Conservation (phyloP, 2,329 filamentous ascomycete genomes). For the Kalaharituber pfeilii region DNA sequence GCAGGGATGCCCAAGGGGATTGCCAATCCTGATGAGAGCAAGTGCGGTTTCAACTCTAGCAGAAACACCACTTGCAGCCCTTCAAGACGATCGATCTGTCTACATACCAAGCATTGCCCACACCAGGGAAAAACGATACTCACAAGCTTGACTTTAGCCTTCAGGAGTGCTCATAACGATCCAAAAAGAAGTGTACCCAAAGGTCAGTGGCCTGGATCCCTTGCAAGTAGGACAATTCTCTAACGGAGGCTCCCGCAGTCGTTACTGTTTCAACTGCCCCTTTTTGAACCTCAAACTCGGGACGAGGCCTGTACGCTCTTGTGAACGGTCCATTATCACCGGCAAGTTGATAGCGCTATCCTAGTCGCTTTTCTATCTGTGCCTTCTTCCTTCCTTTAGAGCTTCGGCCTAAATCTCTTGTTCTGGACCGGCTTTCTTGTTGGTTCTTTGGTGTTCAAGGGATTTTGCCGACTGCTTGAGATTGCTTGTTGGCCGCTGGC, state of each 20-base stretch:
- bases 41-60: neutral
- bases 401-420: neutral
- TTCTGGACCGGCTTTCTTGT: neutral
- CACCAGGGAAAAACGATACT: neutral
- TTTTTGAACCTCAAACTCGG: neutral
- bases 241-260: neutral
- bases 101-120: neutral
- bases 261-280: neutral
- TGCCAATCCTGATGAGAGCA: neutral
- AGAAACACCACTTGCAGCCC: neutral
- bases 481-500: no score
- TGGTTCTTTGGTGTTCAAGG: neutral
- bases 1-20: neutral
- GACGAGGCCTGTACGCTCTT: neutral
- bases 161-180: no score
- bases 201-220: neutral
- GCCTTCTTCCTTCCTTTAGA: neutral
- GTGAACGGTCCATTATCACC: neutral
- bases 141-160: neutral
- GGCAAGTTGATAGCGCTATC: neutral
- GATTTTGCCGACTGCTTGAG: no score
- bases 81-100: neutral
- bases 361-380: neutral
- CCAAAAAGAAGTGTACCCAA: neutral
- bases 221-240: neutral